Evolutionary conservation across 805 yeast genomes (phyloP), one percentile per base, ranked within the genome.

Genomic region (Pichia ethanolica): DNA sequence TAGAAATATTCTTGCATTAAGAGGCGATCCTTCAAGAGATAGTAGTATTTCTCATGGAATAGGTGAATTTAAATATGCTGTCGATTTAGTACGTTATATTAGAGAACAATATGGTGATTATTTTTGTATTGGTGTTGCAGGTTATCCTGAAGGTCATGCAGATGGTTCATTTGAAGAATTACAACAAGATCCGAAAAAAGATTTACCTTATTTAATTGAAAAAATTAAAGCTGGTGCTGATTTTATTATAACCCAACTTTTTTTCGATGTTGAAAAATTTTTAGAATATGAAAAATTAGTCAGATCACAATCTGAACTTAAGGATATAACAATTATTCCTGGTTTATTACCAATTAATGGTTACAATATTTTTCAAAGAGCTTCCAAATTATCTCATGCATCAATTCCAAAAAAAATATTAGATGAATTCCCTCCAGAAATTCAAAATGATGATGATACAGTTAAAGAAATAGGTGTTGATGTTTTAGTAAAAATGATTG

Each of bases 131-230:
- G 99, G 99, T 52, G 99, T 91, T 13, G 99, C 99, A 2, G 97
- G 95, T 1, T 91, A 91, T 65, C 97, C 99, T 8, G 99, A 91
- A 64, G 99, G 99, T 20, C 97, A 91, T 67, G 89, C 88, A 35
- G 96, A 90, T 57, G 91, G 95, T 12, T 75, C 89, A 1, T 87
- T 83, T 57, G 74, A 69, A 42, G 67, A 79, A 8, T 20, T 54
- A n/a, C 74, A 73, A 35, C 96, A 89, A 64, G 77, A 80, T 58
- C 81, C 83, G 1, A 62, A 64, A 26, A 75, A 75, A 43, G 99
- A 91, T 65, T 60, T 91, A 43, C 91, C 93, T 7, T 89, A 67
- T 61, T 74, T 93, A 66, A 78, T 81, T 45, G 95, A 88, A 56
- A 93, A 93, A 65, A 76, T 91, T 27, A 76, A 82, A 50, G 97